Base-by-base conservation (phyloP, 768 basidiomycete genomes). In the Podaxis mareebaensis region DNA sequence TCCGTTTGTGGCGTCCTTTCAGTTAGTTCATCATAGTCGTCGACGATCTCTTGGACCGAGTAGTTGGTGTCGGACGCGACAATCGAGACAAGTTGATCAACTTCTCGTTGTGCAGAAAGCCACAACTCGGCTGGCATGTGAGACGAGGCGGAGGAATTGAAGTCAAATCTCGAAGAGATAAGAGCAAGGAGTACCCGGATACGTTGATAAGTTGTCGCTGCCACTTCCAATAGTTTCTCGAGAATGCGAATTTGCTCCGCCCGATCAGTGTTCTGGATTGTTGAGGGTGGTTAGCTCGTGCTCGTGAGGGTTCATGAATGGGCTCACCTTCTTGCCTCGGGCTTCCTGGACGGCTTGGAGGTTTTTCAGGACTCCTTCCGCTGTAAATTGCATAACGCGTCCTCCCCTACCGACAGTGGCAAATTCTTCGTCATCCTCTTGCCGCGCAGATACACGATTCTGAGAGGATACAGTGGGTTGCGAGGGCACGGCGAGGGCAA, bases 81-180 rank as follows among this genome's bases (percentile, higher is more conserved):
- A 65, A 95, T 87, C 13, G 87, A 83, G 64, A 99, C 84, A 20
- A 99, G 87, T 68, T 90, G 86, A 73, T 98, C 93, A 60, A 97
- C 88, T 76, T 97, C 95, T 49, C 82, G 81, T 71, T 94, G 92
- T 1, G 96, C 94, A 15, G 88, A 81, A 7, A 89, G 73, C 97
- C 97, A 99, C 53, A 93, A 83, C 42, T 98, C 96, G 64, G 90
- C 80, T 6, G 97, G 95, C 90, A 99, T 97, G 72, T 94, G 88
- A 1, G 89, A 85, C 7, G 90, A 80, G 61, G 90, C 85, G 22
- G 90, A 92, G 24, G 93, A 90, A 74, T 95, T 96, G 80, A 97
- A 99, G 78, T 99, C 97, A 73, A 99, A 97, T 49, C 95, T 91
- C 8, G 95, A 93, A 2, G 96, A 95, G 69, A 99, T 86, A 60